Base-by-base conservation (phyloP, 1,139 yeast genomes). In the Taphrina pruni region DNA sequence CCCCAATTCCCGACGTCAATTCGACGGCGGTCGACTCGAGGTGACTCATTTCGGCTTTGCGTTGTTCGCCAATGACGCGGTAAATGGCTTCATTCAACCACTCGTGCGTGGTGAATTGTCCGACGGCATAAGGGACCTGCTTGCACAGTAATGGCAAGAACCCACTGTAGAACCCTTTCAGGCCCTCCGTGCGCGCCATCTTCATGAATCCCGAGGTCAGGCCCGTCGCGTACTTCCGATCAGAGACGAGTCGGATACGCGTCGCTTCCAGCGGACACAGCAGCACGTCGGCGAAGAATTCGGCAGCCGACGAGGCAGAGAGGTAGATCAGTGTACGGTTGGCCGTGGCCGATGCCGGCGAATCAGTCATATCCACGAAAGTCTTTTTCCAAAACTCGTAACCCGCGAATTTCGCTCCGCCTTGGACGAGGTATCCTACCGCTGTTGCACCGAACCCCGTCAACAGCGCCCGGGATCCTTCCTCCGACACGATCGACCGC, bases 101-200 rank as follows among this genome's bases (percentile, higher is more conserved):
- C 84, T 89, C 96, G 82, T 81, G 89, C 78, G 89, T 92, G 82
- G 89, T 86, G 85, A 89, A 89, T 83, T 89, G 89, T 76, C 95
- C 93, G 79, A 89, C 89, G 85, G 89, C 89, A 84, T 89, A 89
- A 78, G 96, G 96, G 83, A 89, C 89, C 83, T 89, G 96, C 83
- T 89, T 89, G 87, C 88, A 89, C 81, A 89, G 85, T 79, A 89
- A 88, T 82, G 96, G 96, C 74, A 92, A 87, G 88, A 89, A 89
- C 84, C 96, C 96, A 80, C 87, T 87, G 87, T 89, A 89, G 87
- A 89, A 89, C 73, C 92, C 78, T 72, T 91, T 90, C 68, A 82
- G 80, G 86, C 96, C 96, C 84, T 89, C 96, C 83, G 89, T 94
- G 79, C 81, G 88, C 73, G 86, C 78, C 82, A 89, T 89, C 87